Base-by-base conservation (phyloP, 768 basidiomycete species). In the Tricholoma terreum region DNA sequence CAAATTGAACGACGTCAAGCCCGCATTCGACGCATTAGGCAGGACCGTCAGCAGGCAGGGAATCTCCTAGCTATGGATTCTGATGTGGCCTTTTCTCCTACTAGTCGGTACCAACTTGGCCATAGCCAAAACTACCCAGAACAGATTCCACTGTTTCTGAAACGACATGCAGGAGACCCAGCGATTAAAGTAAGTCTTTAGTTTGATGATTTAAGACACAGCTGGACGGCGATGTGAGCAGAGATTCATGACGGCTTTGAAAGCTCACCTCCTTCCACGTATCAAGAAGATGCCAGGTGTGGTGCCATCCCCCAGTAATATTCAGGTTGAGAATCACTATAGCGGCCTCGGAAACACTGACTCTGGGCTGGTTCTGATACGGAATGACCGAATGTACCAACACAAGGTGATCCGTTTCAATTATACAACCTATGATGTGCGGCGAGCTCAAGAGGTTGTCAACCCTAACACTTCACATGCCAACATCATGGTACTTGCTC, bases 371-470 rank as follows among this genome's bases (percentile, higher is more conserved):
- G 43, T 45, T 12, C 12, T 45, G 43, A 24, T 45, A 9, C 10
- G n/a, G 43, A 45, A 24, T 12, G 43, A 45, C 11, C 10, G 43
- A 21, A 45, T 73, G 19, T 73, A 61, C 35, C 45, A 7, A 10
- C 72, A 75, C 56, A 68, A 65, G 8, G 60, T 67, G 11, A 30
- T 76, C 1, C 69, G 67, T 0, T 46, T 79, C 56, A 75, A 78
- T 61, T 78, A 75, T 54, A 78, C 77, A 0, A 75, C 75, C 0
- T 80, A 80, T 55, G 73, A 80, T 58, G 59, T 77, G 11, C 69
- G 68, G 4, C 61, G 45, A 2, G 45, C 21, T 14, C 45, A 46
- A 15, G 45, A 46, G 24, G 22, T 27, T 27, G 12, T 46, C 45
- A 75, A 77, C 34, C 62, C 69, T 1, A 21, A 56, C 0, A 71